These are phyloP conservation scores for Pichia eremophila DNA, from an alignment of 805 yeast species.

Conservation along the genomic window DNA sequence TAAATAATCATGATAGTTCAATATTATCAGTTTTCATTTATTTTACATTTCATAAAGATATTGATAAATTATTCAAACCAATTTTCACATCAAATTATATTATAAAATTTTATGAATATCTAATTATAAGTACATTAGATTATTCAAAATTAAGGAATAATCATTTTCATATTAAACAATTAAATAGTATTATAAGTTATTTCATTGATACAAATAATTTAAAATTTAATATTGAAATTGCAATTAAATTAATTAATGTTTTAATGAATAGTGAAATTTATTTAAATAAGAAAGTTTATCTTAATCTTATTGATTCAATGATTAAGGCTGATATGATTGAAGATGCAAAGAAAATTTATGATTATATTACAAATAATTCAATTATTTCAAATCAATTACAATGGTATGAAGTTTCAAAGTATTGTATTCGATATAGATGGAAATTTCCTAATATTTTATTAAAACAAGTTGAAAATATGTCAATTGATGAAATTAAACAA, in stretches of 20 bases:
- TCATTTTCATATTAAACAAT: not conserved
- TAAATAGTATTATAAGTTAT: not conserved
- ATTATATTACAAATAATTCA: not conserved
- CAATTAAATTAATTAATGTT: not conserved
- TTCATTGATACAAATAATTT: not conserved
- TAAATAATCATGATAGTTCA: constrained; percentile 10
- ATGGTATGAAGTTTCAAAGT: not conserved
- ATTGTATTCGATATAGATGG: constrained; percentile 13
- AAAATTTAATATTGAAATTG: not conserved
- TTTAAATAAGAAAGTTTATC: constrained; percentile 7
- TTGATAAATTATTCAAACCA: constrained; percentile 1
- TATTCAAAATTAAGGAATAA: not conserved
- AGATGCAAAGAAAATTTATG: constrained; percentile 11
- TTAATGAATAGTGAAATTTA: not conserved
- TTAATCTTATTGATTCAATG: constrained; percentile 12
- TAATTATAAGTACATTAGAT: not conserved
- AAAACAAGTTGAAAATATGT: not conserved
- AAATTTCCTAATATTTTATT: constrained; percentile 6
- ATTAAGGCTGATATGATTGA: constrained; percentile 13
- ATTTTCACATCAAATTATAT: not conserved
- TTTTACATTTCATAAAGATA: constrained; percentile 4
- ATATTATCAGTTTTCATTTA: constrained; percentile 15
- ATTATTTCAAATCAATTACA: not conserved
- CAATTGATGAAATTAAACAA: not conserved
- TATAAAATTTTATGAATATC: constrained; percentile 1